A percentile compares a stretch with the other conserved stretches of the same genome.
Evolutionary conservation across 2,329 filamentous ascomycete genomes (phyloP).

Genomic region (Penicillium freii): DNA sequence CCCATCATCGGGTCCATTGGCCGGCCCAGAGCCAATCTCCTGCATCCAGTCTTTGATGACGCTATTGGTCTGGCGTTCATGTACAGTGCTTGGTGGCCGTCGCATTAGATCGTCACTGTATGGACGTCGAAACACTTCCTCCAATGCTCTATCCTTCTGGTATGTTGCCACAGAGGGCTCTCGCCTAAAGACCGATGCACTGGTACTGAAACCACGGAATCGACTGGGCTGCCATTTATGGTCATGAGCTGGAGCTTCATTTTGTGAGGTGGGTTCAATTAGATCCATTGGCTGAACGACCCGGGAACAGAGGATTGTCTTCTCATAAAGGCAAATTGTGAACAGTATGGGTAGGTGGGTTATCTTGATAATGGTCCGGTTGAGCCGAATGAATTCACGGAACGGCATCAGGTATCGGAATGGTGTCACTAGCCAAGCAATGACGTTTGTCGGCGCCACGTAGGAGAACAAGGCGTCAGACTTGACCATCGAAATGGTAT

Average conservation of each 20-base stretch:
- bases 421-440: slow-evolving; percentile 86
- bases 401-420: slow-evolving; percentile 78
- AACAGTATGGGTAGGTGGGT: slow-evolving; percentile 88
- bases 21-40: slow-evolving; percentile 54
- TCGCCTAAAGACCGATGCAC: slow-evolving; percentile 59
- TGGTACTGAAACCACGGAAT: slow-evolving; percentile 70
- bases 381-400: slow-evolving; percentile 76
- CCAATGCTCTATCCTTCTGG: slow-evolving; percentile 83
- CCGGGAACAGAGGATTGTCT: slow-evolving; percentile 68
- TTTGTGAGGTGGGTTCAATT: slow-evolving; percentile 66
- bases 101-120: slow-evolving; percentile 62
- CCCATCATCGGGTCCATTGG: slow-evolving; percentile 60
- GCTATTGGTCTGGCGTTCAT: slow-evolving; percentile 71
- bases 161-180: slow-evolving; percentile 86
- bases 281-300: slow-evolving; percentile 83
- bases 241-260: slow-evolving; percentile 53
- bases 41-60: slow-evolving; percentile 93
- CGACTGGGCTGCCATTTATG: slow-evolving; percentile 57
- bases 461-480: slow-evolving; percentile 97
- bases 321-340: slow-evolving; percentile 83
- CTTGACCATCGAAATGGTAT: slow-evolving; percentile 97
- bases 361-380: slow-evolving; percentile 85
- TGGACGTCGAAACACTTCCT: slow-evolving; percentile 80
- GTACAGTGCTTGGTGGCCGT: slow-evolving; percentile 55
- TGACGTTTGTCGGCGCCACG: slow-evolving; percentile 83